These are phyloP conservation scores for Kwoniella dendrophila DNA, from an alignment of 768 basidiomycete genomes.

Conservation along the genomic window DNA sequence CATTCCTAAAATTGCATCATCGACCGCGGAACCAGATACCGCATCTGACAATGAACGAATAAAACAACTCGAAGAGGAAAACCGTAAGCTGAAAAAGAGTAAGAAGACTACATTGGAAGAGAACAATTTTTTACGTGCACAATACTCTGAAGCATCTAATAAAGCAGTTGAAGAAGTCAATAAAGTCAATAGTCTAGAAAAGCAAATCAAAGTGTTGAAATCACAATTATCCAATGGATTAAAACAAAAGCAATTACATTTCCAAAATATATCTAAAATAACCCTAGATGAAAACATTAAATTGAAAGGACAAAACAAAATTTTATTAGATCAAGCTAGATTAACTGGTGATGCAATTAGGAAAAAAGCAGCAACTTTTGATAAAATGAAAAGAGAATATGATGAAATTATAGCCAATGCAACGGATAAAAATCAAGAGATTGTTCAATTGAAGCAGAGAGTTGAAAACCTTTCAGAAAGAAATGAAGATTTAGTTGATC, in stretches of 20 bases:
- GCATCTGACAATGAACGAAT: too few species aligned
- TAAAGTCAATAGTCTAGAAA: neutral
- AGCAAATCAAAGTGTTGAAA: conserved; percentile 20
- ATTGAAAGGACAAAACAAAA: conserved; percentile 21
- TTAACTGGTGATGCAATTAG: conserved; percentile 42
- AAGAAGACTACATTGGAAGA: conserved; percentile 4
- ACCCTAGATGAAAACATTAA: conserved; percentile 7
- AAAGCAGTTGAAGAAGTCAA: conserved; percentile 29
- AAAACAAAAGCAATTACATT: conserved; percentile 35
- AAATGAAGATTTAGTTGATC: conserved; percentile 38
- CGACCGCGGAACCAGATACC: too few species aligned
- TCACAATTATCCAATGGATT: conserved; percentile 37
- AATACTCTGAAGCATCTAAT: conserved; percentile 30
- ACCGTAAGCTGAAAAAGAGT: neutral
- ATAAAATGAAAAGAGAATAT: conserved; percentile 20
- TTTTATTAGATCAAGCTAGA: conserved; percentile 40
- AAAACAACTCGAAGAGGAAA: conserved; percentile 3
- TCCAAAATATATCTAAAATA: conserved; percentile 12
- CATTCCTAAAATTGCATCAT: too few species aligned
- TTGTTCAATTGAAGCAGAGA: conserved; percentile 1
- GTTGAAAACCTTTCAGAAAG: conserved; percentile 17
- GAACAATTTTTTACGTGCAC: conserved; percentile 20
- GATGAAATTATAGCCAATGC: neutral
- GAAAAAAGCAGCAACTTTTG: conserved; percentile 35
- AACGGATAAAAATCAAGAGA: conserved; percentile 1